Evolutionary conservation across 208 protist genomes (phyloP).

Genomic region (Trypanosoma lewisi): DNA sequence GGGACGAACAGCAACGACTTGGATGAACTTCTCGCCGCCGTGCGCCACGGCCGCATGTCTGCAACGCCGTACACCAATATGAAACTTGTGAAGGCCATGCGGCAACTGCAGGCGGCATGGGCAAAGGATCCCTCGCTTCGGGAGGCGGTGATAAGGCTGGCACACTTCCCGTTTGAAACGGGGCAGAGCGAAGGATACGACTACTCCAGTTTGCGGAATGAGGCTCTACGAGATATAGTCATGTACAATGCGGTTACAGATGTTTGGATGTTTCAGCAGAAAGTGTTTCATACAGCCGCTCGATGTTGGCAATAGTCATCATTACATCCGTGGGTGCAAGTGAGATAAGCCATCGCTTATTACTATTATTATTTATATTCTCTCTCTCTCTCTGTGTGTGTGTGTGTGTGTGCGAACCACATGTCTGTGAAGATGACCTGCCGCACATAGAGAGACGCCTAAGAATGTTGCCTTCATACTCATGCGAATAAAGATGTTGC

Average conservation of each 20-base stretch:
- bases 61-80: conserved; percentile 68
- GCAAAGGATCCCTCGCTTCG: conserved; percentile 37
- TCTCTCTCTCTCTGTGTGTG: too few relatives aligned
- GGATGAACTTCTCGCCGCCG: conserved; percentile 71
- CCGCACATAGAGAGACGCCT: too few relatives aligned
- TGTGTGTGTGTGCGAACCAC: background rate
- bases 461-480: too few relatives aligned
- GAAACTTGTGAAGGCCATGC: conserved; percentile 82
- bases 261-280: conserved; percentile 65
- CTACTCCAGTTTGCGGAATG: conserved; percentile 53
- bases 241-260: conserved; percentile 79
- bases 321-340: too few relatives aligned
- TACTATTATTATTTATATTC: too few relatives aligned
- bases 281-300: conserved; percentile 70
- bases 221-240: conserved; percentile 62
- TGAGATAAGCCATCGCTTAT: too few relatives aligned
- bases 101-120: conserved; percentile 62
- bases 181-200: conserved; percentile 68
- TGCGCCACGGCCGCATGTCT: conserved; percentile 54
- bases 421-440: too few relatives aligned
- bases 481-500: too few relatives aligned
- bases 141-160: conserved; percentile 54
- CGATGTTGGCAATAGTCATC: conserved; percentile 48
- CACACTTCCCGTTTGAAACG: conserved; percentile 67
- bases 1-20: conserved; percentile 82